Conservation (phyloP, 2,329 filamentous ascomycete genomes). For the Beauveria medogensis region DNA sequence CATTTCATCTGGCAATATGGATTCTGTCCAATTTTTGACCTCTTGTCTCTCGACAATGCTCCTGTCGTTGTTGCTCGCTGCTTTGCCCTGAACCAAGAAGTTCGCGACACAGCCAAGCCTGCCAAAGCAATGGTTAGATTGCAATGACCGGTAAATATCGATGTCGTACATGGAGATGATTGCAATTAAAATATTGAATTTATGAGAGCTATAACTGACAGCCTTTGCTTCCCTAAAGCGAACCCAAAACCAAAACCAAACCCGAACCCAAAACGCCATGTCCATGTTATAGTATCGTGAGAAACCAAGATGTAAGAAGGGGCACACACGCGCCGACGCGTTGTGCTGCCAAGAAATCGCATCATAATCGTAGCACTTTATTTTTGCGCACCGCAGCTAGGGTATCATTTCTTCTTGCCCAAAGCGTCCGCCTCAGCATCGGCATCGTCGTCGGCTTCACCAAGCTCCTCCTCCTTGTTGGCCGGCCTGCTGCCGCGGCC, state of each 20-base stretch:
- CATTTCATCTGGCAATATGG: not conserved
- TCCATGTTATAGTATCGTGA: not conserved
- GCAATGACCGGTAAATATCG: not conserved
- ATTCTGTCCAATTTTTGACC: not conserved
- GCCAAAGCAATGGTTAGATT: not conserved
- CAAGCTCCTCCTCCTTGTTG: conserved; percentile 41
- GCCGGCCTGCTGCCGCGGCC: conserved; percentile 15
- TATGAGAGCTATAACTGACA: not conserved
- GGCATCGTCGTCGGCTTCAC: conserved; percentile 44
- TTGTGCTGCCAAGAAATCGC: not conserved
- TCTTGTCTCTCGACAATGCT: not conserved
- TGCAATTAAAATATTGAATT: not conserved
- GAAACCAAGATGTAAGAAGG: not conserved
- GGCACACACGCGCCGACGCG: not conserved
- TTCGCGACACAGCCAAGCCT: not conserved
- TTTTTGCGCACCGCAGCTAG: not conserved
- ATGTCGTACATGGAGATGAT: not conserved
- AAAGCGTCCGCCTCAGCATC: conserved; percentile 33
- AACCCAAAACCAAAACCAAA: too few relatives aligned
- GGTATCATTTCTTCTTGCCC: conserved; percentile 28
- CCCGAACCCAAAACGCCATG: not conserved
- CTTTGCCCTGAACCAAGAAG: not conserved
- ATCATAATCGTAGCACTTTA: not conserved
- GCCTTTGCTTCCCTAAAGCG: too few relatives aligned
- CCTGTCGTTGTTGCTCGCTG: not conserved